Percentiles rank a stretch among this genome's conserved stretches.
Conservation (phyloP, 441 rosid genomes). For the Corymbia calophylla region DNA sequence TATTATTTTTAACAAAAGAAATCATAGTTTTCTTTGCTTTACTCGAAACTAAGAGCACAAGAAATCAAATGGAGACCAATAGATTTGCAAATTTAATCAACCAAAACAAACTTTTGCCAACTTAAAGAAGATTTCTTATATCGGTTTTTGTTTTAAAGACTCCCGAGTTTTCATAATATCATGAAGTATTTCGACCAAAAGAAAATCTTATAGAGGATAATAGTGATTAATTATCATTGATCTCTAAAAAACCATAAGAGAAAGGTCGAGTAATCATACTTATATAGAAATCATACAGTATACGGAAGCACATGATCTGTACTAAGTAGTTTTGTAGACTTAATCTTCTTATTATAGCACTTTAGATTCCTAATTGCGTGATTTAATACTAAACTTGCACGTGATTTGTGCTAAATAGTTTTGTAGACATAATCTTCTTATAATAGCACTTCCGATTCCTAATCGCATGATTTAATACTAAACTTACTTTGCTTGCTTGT, state of each 20-base stretch:
- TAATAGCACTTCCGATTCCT: fast-evolving
- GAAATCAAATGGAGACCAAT: neutral
- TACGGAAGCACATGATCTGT: fast-evolving
- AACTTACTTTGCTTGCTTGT: fast-evolving
- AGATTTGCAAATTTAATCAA: neutral
- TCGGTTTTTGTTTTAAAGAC: too few species aligned
- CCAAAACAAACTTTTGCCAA: neutral
- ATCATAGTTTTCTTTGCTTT: neutral
- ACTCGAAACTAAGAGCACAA: neutral
- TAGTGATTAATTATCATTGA: neutral
- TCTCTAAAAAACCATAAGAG: neutral
- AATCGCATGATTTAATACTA: neutral
- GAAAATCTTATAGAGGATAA: neutral
- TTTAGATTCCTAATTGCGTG: fast-evolving
- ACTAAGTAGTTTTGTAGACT: neutral
- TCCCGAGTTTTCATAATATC: too few species aligned
- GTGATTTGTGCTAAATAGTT: neutral
- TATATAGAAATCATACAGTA: neutral
- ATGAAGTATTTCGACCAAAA: too few species aligned
- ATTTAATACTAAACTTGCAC: neutral
- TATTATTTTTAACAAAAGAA: neutral
- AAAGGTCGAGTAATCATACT: neutral
- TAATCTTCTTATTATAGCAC: neutral
- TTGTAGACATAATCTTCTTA: neutral
- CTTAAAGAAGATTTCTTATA: neutral